Evolutionary conservation across 306 rosid species (phyloP).

Genomic region (Cicer yamashitae): DNA sequence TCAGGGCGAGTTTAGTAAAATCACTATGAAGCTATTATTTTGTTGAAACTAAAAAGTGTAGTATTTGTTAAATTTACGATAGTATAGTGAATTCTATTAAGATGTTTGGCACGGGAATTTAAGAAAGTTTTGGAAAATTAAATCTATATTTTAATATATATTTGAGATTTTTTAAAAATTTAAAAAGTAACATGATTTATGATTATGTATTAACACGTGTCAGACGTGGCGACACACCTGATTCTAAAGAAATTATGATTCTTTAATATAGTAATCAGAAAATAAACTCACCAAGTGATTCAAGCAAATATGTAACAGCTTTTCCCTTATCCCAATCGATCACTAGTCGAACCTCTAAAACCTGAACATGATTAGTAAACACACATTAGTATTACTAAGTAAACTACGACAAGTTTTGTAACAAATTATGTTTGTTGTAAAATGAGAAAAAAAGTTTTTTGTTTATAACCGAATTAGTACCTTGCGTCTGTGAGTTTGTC

Average conservation of each 20-base stretch:
- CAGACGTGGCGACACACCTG: no score
- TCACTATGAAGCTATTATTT: no score
- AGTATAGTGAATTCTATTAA: no score
- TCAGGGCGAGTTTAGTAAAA: no score
- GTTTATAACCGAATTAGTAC: conserved; percentile 47
- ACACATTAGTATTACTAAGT: not conserved
- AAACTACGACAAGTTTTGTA: not conserved
- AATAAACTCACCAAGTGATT: conserved; percentile 79
- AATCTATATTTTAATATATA: no score
- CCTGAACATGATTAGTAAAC: conserved; percentile 53
- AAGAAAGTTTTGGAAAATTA: no score
- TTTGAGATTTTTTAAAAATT: no score
- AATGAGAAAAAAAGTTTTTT: conserved; percentile 35
- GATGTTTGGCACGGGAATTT: no score
- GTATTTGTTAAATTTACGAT: no score
- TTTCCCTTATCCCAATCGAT: conserved; percentile 97
- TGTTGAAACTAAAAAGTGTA: no score
- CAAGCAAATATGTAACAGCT: conserved; percentile 87
- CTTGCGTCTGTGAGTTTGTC: conserved; percentile 86
- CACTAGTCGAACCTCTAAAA: conserved; percentile 90
- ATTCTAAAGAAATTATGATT: not conserved
- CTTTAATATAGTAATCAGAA: conserved; percentile 17
- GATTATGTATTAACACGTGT: no score
- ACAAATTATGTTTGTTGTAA: conserved; percentile 6
- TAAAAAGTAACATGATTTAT: no score